Evolutionary conservation across 148 eudicot genomes (phyloP).

Genomic region (Chenopodium quinoa): DNA sequence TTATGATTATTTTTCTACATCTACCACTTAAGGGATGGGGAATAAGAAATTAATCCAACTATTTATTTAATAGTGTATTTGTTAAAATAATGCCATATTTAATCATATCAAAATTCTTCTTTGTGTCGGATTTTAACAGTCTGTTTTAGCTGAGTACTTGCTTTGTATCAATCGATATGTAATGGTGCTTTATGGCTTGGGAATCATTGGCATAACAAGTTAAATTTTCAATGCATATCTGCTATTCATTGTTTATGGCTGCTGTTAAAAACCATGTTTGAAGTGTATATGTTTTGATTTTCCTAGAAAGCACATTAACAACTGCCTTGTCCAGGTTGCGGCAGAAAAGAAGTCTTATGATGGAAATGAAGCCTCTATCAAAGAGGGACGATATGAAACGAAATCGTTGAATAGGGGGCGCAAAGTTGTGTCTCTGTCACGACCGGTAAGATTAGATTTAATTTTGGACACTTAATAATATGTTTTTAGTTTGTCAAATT

Average conservation of each 20-base stretch:
- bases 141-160: background rate
- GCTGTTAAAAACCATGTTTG: background rate
- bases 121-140: background rate
- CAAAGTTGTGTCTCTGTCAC: conserved; percentile 55
- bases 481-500: conserved; percentile 7
- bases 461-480: conserved; percentile 13
- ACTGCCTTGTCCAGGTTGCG: conserved; percentile 49
- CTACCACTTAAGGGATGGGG: background rate
- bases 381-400: conserved; percentile 47
- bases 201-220: background rate
- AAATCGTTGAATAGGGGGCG: conserved; percentile 56
- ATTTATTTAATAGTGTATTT: background rate
- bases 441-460: conserved; percentile 69
- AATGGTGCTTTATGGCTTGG: background rate
- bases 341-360: conserved; percentile 54
- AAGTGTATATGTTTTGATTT: background rate
- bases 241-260: background rate
- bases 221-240: background rate
- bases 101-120: no score
- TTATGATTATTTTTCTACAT: background rate
- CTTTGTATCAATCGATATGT: background rate
- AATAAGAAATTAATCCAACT: background rate
- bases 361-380: conserved; percentile 51
- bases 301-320: conserved; percentile 9
- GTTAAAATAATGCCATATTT: background rate